These are phyloP conservation scores for Aspergillus fructus DNA, from an alignment of 2,329 filamentous ascomycete species.

Conservation along the genomic window DNA sequence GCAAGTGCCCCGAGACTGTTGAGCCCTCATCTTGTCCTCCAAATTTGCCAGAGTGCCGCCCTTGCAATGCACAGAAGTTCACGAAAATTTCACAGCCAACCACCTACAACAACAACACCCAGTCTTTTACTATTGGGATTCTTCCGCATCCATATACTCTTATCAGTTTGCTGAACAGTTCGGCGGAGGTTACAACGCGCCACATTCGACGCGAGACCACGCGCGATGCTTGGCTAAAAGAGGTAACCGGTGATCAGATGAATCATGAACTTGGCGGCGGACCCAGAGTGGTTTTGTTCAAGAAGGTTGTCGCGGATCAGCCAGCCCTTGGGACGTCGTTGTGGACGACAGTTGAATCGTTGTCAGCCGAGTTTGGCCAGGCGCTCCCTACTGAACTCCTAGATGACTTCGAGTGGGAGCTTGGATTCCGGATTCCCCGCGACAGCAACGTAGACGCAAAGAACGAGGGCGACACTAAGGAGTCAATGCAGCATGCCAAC, in stretches of 20 bases:
- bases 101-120: constrained; percentile 69
- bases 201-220: constrained; percentile 67
- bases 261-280: constrained; percentile 62
- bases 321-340: constrained; percentile 64
- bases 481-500: constrained; percentile 36
- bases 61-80: constrained; percentile 65
- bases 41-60: constrained; percentile 70
- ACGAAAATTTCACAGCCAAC: constrained; percentile 67
- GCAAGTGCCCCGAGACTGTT: constrained; percentile 71
- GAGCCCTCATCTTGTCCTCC: constrained; percentile 79
- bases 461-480: constrained; percentile 32
- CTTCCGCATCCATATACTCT: constrained; percentile 92
- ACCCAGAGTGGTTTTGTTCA: constrained; percentile 70
- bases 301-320: constrained; percentile 74
- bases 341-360: constrained; percentile 75
- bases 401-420: constrained; percentile 80
- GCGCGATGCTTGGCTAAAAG: constrained; percentile 76
- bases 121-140: constrained; percentile 76
- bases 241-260: constrained; percentile 68
- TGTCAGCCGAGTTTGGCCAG: constrained; percentile 49
- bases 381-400: constrained; percentile 52
- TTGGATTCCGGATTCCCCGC: constrained; percentile 78
- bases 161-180: constrained; percentile 62
- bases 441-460: constrained; percentile 40
- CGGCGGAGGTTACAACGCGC: constrained; percentile 59